A percentile compares a stretch with the other conserved stretches of the same genome.
Conservation (phyloP, 306 rosid genomes). For the Malus orientalis region DNA sequence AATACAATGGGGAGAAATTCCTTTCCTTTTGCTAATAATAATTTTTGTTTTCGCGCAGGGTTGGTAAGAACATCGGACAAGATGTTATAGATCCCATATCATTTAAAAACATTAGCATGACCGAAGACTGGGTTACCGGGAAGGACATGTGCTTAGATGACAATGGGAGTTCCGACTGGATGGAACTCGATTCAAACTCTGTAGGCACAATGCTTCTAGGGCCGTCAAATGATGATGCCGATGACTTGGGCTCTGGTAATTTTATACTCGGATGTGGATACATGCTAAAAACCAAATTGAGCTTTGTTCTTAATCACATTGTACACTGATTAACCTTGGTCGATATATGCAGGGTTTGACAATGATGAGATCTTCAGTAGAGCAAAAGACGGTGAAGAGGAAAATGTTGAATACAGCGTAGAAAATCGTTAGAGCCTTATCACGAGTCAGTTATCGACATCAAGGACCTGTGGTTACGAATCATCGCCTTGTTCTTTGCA, state of each 20-base stretch:
- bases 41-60: conserved; percentile 36
- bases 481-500: conserved; percentile 3
- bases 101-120: conserved; percentile 27
- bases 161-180: conserved; percentile 52
- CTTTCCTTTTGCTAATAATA: conserved; percentile 3
- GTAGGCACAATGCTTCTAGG: conserved; percentile 38
- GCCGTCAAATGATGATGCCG: conserved; percentile 53
- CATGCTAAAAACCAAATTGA: not conserved
- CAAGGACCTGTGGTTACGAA: not conserved
- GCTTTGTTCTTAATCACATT: conserved; percentile 3
- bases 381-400: conserved; percentile 48
- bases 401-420: conserved; percentile 33
- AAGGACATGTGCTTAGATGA: conserved; percentile 48
- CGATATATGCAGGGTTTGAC: conserved; percentile 56
- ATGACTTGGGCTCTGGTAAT: conserved; percentile 60
- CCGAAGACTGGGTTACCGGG: conserved; percentile 67
- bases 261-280: conserved; percentile 11
- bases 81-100: conserved; percentile 61
- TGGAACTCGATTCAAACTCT: conserved; percentile 51
- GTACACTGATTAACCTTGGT: conserved; percentile 11
- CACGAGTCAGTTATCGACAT: not conserved
- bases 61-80: conserved; percentile 34
- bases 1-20: conserved; percentile 4
- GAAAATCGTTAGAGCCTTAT: conserved; percentile 24
- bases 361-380: conserved; percentile 54